These are phyloP conservation scores for Fragilaria crotonensis DNA, from an alignment of 108 stramenopile genomes.

Conservation along the genomic window DNA sequence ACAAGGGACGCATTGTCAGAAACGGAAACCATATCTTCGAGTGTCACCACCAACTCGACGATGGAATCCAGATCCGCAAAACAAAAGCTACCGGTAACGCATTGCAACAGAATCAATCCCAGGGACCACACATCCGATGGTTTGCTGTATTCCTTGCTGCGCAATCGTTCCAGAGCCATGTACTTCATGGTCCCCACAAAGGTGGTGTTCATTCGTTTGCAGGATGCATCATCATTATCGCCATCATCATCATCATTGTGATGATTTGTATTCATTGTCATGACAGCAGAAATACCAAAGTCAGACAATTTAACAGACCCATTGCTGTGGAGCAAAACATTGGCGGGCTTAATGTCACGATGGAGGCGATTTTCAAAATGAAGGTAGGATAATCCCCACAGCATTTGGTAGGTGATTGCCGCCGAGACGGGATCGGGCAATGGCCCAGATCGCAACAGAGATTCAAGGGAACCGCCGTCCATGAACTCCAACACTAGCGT, in stretches of 20 bases:
- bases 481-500: conserved; percentile 74
- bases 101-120: conserved; percentile 79
- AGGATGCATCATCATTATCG: no score
- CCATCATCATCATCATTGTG: no score
- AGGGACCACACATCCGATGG: conserved; percentile 86
- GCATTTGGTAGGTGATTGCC: conserved; percentile 65
- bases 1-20: conserved; percentile 24
- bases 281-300: conserved; percentile 65
- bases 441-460: conserved; percentile 9
- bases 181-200: conserved; percentile 82
- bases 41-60: conserved; percentile 26
- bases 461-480: conserved; percentile 64
- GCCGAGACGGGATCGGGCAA: conserved; percentile 57
- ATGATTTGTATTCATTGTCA: no score
- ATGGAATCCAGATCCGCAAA: conserved; percentile 51
- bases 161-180: conserved; percentile 88
- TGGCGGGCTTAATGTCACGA: conserved; percentile 90
- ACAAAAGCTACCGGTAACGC: conserved; percentile 43
- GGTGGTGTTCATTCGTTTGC: conserved; percentile 47
- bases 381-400: conserved; percentile 82
- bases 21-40: conserved; percentile 15
- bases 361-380: conserved; percentile 79
- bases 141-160: conserved; percentile 58
- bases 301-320: conserved; percentile 88
- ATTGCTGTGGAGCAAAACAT: conserved; percentile 61